phyloP scores from a whole-genome alignment of 2,329 filamentous ascomycete species.

The Fusarium oxysporum region DNA sequence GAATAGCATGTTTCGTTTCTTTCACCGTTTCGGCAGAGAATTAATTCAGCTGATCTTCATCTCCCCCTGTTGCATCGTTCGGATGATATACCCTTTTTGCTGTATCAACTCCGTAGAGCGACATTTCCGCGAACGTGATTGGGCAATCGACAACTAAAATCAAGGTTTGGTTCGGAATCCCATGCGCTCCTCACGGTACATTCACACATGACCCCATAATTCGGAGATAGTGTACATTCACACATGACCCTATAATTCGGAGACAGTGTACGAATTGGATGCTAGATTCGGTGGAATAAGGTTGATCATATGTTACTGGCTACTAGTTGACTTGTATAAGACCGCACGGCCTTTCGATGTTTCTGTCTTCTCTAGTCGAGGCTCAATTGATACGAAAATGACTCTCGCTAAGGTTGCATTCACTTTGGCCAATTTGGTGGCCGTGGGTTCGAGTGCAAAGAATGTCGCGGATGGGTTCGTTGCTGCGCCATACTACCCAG shows the following conservation, averaged over 20 bases:
- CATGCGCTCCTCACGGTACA: neutral
- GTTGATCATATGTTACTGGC: neutral
- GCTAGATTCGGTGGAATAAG: neutral
- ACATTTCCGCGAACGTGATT: neutral
- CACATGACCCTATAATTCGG: constrained; percentile 21
- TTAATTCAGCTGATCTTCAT: constrained; percentile 22
- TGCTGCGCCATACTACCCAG: constrained; percentile 73
- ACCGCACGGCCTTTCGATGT: neutral
- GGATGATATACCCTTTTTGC: constrained; percentile 20
- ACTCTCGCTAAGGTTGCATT: constrained; percentile 1
- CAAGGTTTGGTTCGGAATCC: constrained; percentile 6
- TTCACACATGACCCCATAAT: constrained; percentile 13
- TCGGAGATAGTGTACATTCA: neutral
- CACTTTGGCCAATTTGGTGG: neutral
- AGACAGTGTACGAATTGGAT: constrained; percentile 5
- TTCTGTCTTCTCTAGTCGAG: neutral
- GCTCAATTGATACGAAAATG: neutral
- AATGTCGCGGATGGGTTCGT: constrained; percentile 47
- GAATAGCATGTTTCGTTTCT: neutral
- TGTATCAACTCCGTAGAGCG: neutral
- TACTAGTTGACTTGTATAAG: constrained; percentile 1
- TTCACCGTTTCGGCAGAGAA: neutral
- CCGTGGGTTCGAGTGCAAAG: constrained; percentile 1
- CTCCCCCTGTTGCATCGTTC: constrained; percentile 8
- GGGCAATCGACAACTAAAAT: constrained; percentile 7